Evolutionary conservation across 2,329 filamentous ascomycete genomes (phyloP).

Genomic region (Tolypocladium inflatum): DNA sequence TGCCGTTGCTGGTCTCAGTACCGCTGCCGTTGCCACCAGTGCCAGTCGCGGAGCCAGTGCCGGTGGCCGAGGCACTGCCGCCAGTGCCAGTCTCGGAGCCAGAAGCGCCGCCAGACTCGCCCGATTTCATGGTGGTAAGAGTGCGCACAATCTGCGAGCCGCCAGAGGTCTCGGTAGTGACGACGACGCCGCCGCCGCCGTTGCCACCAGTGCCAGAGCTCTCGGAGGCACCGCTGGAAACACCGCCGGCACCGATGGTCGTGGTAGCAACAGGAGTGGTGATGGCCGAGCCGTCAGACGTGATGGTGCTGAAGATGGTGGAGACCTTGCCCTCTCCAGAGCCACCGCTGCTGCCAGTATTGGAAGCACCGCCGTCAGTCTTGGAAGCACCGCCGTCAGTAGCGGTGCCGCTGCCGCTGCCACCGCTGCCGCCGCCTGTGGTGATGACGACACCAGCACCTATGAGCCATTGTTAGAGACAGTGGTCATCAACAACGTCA

Average conservation of each 20-base stretch:
- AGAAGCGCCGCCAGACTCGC: conserved; percentile 7
- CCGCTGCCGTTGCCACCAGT: no score
- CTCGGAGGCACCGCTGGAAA: neutral
- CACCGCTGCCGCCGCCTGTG: conserved; percentile 4
- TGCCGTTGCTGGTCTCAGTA: neutral
- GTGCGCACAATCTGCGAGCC: conserved; percentile 14
- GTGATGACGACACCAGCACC: conserved; percentile 25
- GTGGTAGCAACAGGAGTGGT: conserved; percentile 27
- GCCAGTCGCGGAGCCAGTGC: no score
- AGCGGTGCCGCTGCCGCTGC: neutral
- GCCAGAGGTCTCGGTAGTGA: conserved; percentile 14
- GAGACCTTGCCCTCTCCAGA: conserved; percentile 13
- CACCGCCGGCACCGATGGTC: conserved; percentile 12
- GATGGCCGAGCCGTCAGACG: conserved; percentile 22
- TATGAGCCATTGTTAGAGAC: conserved; percentile 10
- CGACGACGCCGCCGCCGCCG: conserved; percentile 7
- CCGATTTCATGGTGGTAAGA: conserved; percentile 15
- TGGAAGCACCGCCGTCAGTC: neutral
- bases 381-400: no score
- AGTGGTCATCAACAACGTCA: no score
- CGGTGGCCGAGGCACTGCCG: no score
- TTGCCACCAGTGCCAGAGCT: conserved; percentile 8
- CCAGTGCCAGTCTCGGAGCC: conserved; percentile 10
- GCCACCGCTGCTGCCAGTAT: neutral
- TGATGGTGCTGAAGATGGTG: conserved; percentile 25